Conservation (phyloP, 495 filamentous ascomycete species). For the Hypoxylon rickii region DNA sequence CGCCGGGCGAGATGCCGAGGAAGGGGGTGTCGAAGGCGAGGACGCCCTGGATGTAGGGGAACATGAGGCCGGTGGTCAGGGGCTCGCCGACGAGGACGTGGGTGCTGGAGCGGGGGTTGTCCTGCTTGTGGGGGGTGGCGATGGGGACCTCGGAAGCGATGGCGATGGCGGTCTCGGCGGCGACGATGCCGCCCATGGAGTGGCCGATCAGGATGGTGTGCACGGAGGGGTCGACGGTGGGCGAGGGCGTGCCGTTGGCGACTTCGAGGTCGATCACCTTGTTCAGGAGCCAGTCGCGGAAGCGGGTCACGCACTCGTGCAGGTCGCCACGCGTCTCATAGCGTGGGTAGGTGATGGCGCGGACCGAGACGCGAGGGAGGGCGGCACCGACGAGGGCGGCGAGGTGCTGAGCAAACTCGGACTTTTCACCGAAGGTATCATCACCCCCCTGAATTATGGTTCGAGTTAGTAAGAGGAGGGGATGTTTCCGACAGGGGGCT, state of each 20-base stretch:
- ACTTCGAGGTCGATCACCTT: slow-evolving; percentile 96
- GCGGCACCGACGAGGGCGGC: slow-evolving; percentile 68
- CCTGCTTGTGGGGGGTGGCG: slow-evolving; percentile 25
- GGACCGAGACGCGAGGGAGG: slow-evolving; percentile 74
- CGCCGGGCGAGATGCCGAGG: slow-evolving; percentile 84
- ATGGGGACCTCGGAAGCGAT: slow-evolving; percentile 72
- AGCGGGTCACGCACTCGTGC: slow-evolving; percentile 73
- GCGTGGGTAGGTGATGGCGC: slow-evolving; percentile 77
- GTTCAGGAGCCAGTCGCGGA: slow-evolving; percentile 91
- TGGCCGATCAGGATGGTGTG: slow-evolving; percentile 85
- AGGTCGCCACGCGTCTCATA: slow-evolving; percentile 93
- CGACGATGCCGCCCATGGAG: slow-evolving; percentile 97
- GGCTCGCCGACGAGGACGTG: slow-evolving; percentile 21
- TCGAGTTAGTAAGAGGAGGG: slow-evolving; percentile 4
- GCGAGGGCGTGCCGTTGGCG: slow-evolving; percentile 75
- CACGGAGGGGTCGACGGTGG: slow-evolving; percentile 87
- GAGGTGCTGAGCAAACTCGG: slow-evolving; percentile 73
- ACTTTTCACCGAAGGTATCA: slow-evolving; percentile 73
- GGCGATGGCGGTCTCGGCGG: slow-evolving; percentile 78
- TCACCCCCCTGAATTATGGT: slow-evolving; percentile 70
- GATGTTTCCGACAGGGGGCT: no score
- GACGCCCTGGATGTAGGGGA: slow-evolving; percentile 78
- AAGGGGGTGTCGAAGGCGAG: slow-evolving; percentile 96
- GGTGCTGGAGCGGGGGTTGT: slow-evolving; percentile 25
- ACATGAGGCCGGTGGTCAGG: slow-evolving; percentile 56